These are phyloP conservation scores for Fusarium napiforme DNA, from an alignment of 2,329 filamentous ascomycete genomes.

Conservation along the genomic window DNA sequence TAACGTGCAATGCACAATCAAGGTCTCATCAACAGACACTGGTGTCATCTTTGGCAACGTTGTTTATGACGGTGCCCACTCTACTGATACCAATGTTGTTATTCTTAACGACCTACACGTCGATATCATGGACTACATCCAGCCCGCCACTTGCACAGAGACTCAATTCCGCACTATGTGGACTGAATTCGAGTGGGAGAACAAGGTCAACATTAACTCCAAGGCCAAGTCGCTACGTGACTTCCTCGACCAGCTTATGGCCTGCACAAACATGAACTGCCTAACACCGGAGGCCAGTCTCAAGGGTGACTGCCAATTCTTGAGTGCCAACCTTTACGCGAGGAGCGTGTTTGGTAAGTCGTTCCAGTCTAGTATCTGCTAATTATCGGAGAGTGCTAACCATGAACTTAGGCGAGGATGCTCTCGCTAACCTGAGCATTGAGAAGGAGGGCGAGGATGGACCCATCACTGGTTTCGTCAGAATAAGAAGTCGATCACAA, in stretches of 20 bases:
- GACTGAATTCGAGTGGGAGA: constrained; percentile 99
- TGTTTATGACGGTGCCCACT: constrained; percentile 93
- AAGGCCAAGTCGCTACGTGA: constrained; percentile 92
- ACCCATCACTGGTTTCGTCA: constrained; percentile 94
- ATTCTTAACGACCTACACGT: constrained; percentile 98
- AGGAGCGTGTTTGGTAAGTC: constrained; percentile 96
- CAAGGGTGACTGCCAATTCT: constrained; percentile 97
- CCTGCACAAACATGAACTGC: constrained; percentile 98
- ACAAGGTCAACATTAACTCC: constrained; percentile 99
- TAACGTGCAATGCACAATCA: constrained; percentile 98
- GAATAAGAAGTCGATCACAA: constrained; percentile 97
- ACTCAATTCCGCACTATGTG: constrained; percentile 99
- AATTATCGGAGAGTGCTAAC: constrained; percentile 38
- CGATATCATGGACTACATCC: constrained; percentile 99
- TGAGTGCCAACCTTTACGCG: constrained; percentile 96
- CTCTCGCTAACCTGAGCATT: constrained; percentile 95
- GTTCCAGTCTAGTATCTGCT: neutral
- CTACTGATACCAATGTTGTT: constrained; percentile 93
- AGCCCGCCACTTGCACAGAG: constrained; percentile 94
- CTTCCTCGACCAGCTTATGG: constrained; percentile 95
- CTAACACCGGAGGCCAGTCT: constrained; percentile 95
- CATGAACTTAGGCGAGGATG: constrained; percentile 84
- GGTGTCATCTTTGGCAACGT: constrained; percentile 99
- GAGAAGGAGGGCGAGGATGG: constrained; percentile 97
- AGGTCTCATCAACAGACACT: constrained; percentile 97